phyloP scores from a whole-genome alignment of 2,329 filamentous ascomycete species.

The Talaromyces sp. region DNA sequence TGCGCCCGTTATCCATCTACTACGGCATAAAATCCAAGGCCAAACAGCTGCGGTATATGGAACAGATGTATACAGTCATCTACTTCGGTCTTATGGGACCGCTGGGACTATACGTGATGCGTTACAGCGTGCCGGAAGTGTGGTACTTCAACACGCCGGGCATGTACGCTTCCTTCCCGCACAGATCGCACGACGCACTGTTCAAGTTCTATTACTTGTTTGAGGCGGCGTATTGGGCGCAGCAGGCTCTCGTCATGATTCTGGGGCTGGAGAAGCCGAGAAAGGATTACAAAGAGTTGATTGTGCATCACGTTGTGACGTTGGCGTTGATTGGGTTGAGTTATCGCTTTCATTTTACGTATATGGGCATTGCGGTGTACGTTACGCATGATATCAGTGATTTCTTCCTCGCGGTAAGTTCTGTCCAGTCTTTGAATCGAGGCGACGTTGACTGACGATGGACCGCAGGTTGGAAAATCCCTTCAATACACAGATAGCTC shows the following conservation, averaged over 20 bases:
- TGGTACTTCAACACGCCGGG: constrained; percentile 17
- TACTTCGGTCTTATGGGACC: constrained; percentile 17
- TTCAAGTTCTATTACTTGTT: constrained; percentile 17
- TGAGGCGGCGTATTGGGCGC: constrained; percentile 17
- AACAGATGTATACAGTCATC: constrained; percentile 18
- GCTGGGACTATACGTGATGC: constrained; percentile 12
- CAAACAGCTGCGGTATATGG: constrained; percentile 15
- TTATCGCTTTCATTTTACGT: constrained; percentile 18
- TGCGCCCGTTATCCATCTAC: constrained; percentile 7
- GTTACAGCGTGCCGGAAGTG: not conserved
- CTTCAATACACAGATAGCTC: constrained; percentile 8
- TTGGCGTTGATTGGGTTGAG: constrained; percentile 17
- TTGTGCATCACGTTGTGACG: constrained; percentile 16
- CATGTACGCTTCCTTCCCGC: constrained; percentile 16
- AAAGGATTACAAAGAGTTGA: constrained; percentile 15
- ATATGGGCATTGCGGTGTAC: constrained; percentile 16
- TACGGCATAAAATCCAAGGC: constrained; percentile 9
- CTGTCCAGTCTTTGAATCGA: not conserved
- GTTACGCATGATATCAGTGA: constrained; percentile 18
- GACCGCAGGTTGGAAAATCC: constrained; percentile 15
- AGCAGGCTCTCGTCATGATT: constrained; percentile 18
- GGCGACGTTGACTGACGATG: not conserved
- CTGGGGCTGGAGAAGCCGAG: constrained; percentile 16
- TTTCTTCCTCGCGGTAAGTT: constrained; percentile 17
- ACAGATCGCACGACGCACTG: constrained; percentile 3